Conservation (phyloP, 345 rosid species). For the Camelina neglecta region DNA sequence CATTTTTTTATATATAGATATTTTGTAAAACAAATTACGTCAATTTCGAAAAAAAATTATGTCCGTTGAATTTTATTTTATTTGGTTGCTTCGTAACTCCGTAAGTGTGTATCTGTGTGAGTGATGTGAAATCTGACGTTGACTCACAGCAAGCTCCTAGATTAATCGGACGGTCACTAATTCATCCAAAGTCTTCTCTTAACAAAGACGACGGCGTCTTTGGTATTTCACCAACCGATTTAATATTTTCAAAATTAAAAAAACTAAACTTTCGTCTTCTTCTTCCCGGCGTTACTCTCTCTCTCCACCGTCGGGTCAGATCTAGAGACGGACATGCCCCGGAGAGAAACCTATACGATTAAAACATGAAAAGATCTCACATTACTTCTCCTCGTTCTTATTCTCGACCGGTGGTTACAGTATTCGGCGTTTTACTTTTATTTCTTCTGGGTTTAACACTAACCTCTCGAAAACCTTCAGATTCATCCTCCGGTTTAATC, state of each 20-base stretch:
- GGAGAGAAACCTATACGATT: background rate
- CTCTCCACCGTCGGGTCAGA: slow-evolving; percentile 44
- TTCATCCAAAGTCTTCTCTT: background rate
- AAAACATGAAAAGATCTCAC: slow-evolving; percentile 65
- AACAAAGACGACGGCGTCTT: slow-evolving; percentile 23
- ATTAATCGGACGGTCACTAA: slow-evolving; percentile 7
- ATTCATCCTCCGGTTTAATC: slow-evolving; percentile 27
- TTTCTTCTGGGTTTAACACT: slow-evolving; percentile 51
- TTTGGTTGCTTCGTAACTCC: slow-evolving; percentile 40
- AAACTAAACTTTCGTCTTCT: slow-evolving; percentile 27
- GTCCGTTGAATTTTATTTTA: slow-evolving; percentile 4
- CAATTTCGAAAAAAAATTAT: slow-evolving; percentile 13
- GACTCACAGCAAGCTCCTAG: background rate
- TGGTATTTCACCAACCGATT: background rate
- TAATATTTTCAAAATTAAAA: background rate
- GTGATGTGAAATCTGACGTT: slow-evolving; percentile 34
- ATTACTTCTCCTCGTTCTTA: slow-evolving; percentile 47
- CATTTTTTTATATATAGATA: background rate
- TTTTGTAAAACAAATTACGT: slow-evolving; percentile 28
- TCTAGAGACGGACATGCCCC: slow-evolving; percentile 26
- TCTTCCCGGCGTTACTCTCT: slow-evolving; percentile 36
- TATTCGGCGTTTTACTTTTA: slow-evolving; percentile 47
- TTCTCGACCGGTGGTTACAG: slow-evolving; percentile 51
- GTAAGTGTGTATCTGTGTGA: slow-evolving; percentile 16
- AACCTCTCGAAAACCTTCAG: slow-evolving; percentile 45